Percentiles rank a stretch among this genome's conserved stretches.
Evolutionary conservation across 495 filamentous ascomycete species (phyloP).

Genomic region (Pyrenopolyporus hunteri): DNA sequence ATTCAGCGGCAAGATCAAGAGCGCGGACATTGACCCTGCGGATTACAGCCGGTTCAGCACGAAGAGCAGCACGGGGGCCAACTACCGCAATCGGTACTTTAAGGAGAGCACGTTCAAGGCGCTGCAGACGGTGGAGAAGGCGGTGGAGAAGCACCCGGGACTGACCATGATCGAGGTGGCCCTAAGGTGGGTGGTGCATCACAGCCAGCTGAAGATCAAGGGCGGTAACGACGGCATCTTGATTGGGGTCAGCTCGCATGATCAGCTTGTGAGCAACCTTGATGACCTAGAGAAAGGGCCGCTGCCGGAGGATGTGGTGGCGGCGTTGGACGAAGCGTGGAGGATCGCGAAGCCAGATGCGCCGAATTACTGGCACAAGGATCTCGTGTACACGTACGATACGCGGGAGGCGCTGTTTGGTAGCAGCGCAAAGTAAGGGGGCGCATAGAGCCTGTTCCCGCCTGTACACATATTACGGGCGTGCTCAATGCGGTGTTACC

Average conservation of each 20-base stretch:
- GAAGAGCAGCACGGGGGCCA: constrained; percentile 54
- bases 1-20: constrained; percentile 85
- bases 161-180: constrained; percentile 84
- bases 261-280: constrained; percentile 78
- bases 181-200: constrained; percentile 80
- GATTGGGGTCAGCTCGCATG: constrained; percentile 75
- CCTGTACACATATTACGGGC: not conserved
- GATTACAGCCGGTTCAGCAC: constrained; percentile 73
- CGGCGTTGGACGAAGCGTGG: constrained; percentile 82
- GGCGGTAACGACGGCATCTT: constrained; percentile 81
- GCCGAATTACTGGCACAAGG: constrained; percentile 76
- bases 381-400: constrained; percentile 77
- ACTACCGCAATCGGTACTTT: constrained; percentile 84
- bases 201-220: constrained; percentile 77
- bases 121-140: constrained; percentile 73
- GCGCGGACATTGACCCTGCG: constrained; percentile 63
- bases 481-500: not conserved
- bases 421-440: constrained; percentile 40
- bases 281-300: constrained; percentile 83
- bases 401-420: constrained; percentile 70
- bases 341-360: constrained; percentile 67
- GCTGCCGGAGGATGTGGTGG: constrained; percentile 80
- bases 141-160: constrained; percentile 69
- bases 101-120: constrained; percentile 78
- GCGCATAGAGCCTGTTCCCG: not conserved